Percentiles rank a stretch among this genome's conserved stretches.
Conservation (phyloP, 306 rosid genomes). For the Aeschynomene evenia region DNA sequence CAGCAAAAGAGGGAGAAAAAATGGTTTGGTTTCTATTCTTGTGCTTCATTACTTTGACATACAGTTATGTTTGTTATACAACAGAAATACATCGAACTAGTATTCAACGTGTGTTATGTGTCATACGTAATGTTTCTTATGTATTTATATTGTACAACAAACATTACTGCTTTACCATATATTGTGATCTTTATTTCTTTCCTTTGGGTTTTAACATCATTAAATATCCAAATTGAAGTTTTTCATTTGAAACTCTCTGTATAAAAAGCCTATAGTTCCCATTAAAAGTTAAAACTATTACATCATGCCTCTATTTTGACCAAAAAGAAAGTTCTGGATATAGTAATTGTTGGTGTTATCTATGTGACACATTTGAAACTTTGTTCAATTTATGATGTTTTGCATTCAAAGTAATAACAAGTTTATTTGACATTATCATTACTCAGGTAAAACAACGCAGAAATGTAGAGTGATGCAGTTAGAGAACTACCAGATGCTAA, state of each 20-base stretch:
- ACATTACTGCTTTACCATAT: not conserved
- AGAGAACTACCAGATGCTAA: constrained; percentile 97
- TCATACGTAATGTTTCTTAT: too few species aligned
- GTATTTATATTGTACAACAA: too few species aligned
- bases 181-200: not conserved
- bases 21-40: constrained; percentile 48
- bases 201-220: not conserved
- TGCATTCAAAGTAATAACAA: constrained; percentile 9
- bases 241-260: not conserved
- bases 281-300: too few species aligned
- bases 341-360: not conserved
- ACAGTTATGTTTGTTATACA: too few species aligned
- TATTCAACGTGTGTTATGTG: too few species aligned
- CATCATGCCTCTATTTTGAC: not conserved
- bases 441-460: constrained; percentile 75
- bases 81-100: too few species aligned
- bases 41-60: constrained; percentile 7
- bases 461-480: constrained; percentile 83
- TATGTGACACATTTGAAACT: not conserved
- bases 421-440: constrained; percentile 18
- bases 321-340: constrained; percentile 14
- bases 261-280: not conserved
- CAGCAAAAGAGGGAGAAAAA: constrained; percentile 68
- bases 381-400: constrained; percentile 10
- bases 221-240: constrained; percentile 8